These are phyloP conservation scores for Candida rishiriensis DNA, from an alignment of 805 yeast species.

Conservation along the genomic window DNA sequence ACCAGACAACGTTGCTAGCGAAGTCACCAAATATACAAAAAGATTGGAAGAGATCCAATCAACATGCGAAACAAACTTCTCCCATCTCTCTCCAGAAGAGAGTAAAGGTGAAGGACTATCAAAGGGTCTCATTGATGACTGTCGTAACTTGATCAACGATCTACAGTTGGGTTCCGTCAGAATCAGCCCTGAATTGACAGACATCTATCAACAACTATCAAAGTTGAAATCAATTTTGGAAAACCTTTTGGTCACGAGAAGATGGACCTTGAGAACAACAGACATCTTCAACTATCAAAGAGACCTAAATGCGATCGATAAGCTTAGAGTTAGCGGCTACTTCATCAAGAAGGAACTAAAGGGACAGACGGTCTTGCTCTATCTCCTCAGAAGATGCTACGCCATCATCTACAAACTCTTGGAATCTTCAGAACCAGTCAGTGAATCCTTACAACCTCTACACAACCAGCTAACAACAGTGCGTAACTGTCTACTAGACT, in stretches of 20 bases:
- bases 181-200: constrained; percentile 48
- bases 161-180: constrained; percentile 43
- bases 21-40: constrained; percentile 8
- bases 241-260: constrained; percentile 79
- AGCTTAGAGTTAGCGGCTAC: constrained; percentile 57
- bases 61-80: constrained; percentile 18
- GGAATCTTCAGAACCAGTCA: constrained; percentile 92
- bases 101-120: constrained; percentile 42
- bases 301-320: constrained; percentile 68
- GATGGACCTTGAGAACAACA: constrained; percentile 97
- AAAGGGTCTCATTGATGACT: constrained; percentile 78
- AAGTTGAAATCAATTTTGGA: constrained; percentile 71
- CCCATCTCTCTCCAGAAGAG: constrained; percentile 14
- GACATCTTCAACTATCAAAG: constrained; percentile 84
- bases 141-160: constrained; percentile 71
- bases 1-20: constrained; percentile 27
- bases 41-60: constrained; percentile 21
- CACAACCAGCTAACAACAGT: constrained; percentile 94
- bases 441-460: constrained; percentile 87
- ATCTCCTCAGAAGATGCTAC: constrained; percentile 83
- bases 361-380: constrained; percentile 62
- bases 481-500: constrained; percentile 81
- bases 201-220: constrained; percentile 59
- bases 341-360: constrained; percentile 39
- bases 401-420: constrained; percentile 84